Evolutionary conservation across 2,329 filamentous ascomycete species (phyloP), one percentile per base, ranked within the genome.

Genomic region (Venturia asperata): DNA sequence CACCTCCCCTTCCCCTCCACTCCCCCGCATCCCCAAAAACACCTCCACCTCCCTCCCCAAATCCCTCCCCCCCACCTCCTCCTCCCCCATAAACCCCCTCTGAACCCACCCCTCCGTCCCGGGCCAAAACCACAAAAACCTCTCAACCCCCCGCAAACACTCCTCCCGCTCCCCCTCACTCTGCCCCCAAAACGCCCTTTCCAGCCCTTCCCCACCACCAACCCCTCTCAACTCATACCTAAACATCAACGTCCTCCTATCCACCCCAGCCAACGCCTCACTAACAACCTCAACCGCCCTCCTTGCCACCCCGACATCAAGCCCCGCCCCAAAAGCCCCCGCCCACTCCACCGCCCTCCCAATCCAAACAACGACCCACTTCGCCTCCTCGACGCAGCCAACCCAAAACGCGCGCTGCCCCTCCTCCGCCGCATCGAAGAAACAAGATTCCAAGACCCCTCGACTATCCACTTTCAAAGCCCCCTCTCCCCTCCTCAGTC

Each of bases 111-210:
- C 52, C 52, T n/a, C 47, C 21, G 30, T 37, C 17, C 52, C 52
- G 13, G 52, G 52, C 52, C 52, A 58, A 58, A 58, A 58, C 7
- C 13, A 37, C 52, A 58, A n/a, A 37, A 58, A 58, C 52, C 52
- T 19, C 13, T 37, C 9, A 6, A 21, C 52, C 27, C 52, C 52
- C 19, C n/a, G 7, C 15, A 37, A 10, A 58, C 52, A 58, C 19
- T 34, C 15, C 19, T 58, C 27, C 27, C 10, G 30, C 27, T 37
- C 52, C 5, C 11, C 52, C 30, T 11, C 13, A 5, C 30, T 21
- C 52, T 58, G 52, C 21, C n/a, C 15, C 2, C 1, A 5, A 9
- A n/a, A 37, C 9, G 1, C 5, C 30, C 1, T 15, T 27, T 10
- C 11, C 39, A 9, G 2, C 15, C 15, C n/a, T 13, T 58, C 52